Evolutionary conservation across 192 early-diverging fungal genomes (phyloP), one percentile per base, ranked within the genome.

Genomic region (Coemansia asiatica): DNA sequence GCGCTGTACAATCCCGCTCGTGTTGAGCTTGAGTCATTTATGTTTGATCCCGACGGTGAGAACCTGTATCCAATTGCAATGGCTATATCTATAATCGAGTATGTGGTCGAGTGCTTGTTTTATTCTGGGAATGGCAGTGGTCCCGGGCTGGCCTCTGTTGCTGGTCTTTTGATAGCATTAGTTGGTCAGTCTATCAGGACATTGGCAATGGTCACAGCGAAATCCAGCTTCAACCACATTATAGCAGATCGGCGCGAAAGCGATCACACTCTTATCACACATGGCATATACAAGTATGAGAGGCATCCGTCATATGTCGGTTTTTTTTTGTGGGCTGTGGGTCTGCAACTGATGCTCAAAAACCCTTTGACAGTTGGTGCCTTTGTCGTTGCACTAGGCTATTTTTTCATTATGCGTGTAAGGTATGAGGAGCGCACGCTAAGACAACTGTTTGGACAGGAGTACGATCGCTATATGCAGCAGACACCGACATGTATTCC

Each of bases 231-330:
- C 67, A 88, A 87, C 48, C 96, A 98, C 69, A 76, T 87, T 29
- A 88, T 98, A 22, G 87, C 87, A 28, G 85, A 87, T 51, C 72
- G 84, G 19, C 92, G 91, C 66, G 83, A 83, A 36, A 61, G 64
- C 4, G 82, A 88, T 50, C 96, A 98, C 75, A 76, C 72, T 44
- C 84, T 98, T 16, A 90, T 98, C 13, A 93, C 89, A 1, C 87
- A 86, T 33, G 95, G 96, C 13, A 87, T 98, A 40, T 98, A 98
- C 83, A 79, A 75, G 83, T 94, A 87, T 26, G 87, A 96, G 70
- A 87, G 96, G 22, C 96, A 98, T 68, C 96, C 96, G 13, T 90
- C 94, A 13, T 98, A 98, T 66, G 92, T 95, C 65, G 94, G 91
- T 28, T 98, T 96, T 72, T 97, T 92, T 67, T 90, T 91, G 71